Base-by-base conservation (phyloP, 306 rosid genomes). In the Cucurbita moschata region DNA sequence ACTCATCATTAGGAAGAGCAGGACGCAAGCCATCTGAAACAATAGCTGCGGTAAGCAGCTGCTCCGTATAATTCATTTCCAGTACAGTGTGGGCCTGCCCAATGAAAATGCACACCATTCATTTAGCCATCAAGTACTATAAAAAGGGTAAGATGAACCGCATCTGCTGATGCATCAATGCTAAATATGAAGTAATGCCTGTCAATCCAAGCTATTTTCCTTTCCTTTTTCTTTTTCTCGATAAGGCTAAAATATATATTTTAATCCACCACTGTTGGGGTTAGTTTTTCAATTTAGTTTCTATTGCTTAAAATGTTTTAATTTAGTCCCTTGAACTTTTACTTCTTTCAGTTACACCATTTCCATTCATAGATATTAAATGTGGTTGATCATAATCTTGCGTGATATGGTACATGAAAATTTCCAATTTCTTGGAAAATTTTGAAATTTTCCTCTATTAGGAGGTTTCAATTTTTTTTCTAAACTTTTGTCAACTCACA, bases 31-130 rank as follows among this genome's bases (percentile, higher is more conserved):
- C 88, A 78, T 85, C 86, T 35, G 96, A 90, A 76, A 87, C 98
- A 73, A 90, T 89, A 75, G 99, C 96, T 66, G 87, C 90, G 51
- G 92, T 90, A 69, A 94, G 89, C 79, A 90, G 90, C 84, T 94
- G 99, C 80, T 87, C 96, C 2, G 95, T 89, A 74, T 94, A 94
- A 85, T 85, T 94, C 99, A 94, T 94, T 83, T 91, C 97, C 76
- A 94, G 84, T 47, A 91, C 92, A 7, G 99, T 94, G 83, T 94
- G 99, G 54, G 97, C 99, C 99, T 92, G 87, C 75, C 82, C 80
- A 71, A 23, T 75, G 71, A 37, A 81, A 68, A 68, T 47, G 7
- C 56, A 23, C 16, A 23, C 43, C 55, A 47, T 23, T 44, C 73
- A 47, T 47, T 39, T 58, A 54, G 51, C 51, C 61, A 37, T 52